Evolutionary conservation across 2,329 filamentous ascomycete genomes (phyloP).

Genomic region (Fusarium proliferatum): DNA sequence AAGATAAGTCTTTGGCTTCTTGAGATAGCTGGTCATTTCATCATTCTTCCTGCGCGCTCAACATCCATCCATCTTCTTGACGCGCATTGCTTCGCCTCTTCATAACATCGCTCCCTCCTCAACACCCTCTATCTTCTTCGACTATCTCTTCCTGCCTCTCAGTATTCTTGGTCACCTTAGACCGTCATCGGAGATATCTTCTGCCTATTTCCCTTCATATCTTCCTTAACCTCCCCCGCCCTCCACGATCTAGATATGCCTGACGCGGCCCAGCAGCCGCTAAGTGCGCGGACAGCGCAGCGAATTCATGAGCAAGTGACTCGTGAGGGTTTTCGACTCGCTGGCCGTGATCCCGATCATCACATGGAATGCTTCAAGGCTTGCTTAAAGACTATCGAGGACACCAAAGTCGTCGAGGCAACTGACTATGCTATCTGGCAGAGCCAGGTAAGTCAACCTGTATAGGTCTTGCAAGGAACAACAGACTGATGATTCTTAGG

Average conservation of each 20-base stretch:
- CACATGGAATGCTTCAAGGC: constrained; percentile 2
- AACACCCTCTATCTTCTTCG: not conserved
- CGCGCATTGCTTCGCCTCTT: not conserved
- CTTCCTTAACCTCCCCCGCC: not conserved
- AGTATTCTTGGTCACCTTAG: not conserved
- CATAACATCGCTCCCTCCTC: not conserved
- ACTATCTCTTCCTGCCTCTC: not conserved
- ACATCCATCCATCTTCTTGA: not conserved
- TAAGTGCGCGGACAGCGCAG: not conserved
- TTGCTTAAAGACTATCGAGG: not conserved
- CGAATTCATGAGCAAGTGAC: not conserved
- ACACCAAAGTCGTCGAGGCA: not conserved
- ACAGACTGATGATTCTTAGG: not conserved
- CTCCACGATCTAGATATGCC: not conserved
- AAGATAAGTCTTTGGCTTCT: not conserved
- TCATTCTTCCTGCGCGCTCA: not conserved
- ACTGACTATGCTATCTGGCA: constrained; percentile 3
- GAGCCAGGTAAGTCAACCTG: not conserved
- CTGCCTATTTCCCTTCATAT: not conserved
- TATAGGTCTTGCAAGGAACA: not conserved
- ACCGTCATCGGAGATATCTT: not conserved
- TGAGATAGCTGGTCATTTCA: not conserved
- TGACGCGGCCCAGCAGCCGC: not conserved
- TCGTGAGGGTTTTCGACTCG: constrained; percentile 6
- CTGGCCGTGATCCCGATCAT: not conserved